Conservation (phyloP, 129 eudicot genomes). For the Flaveria bidentis region DNA sequence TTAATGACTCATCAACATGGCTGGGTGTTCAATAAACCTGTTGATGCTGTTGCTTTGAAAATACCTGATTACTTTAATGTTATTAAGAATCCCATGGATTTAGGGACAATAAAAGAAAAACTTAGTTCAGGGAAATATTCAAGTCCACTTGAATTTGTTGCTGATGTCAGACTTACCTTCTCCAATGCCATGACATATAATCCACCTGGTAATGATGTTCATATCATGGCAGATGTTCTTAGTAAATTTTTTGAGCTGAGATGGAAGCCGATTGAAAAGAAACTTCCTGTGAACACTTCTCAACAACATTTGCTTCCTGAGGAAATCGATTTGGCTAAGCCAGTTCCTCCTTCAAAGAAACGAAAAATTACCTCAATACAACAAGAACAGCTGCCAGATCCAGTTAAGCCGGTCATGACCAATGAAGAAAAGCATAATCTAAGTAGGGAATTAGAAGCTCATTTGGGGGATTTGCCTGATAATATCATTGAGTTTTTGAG, state of each 20-base stretch:
- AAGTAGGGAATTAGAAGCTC: constrained; percentile 59
- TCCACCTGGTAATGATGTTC: constrained; percentile 69
- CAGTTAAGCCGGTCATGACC: constrained; percentile 48
- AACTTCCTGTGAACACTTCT: constrained; percentile 40
- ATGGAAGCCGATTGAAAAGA: constrained; percentile 74
- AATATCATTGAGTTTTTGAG: constrained; percentile 57
- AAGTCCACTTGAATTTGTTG: constrained; percentile 58
- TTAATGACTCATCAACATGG: constrained; percentile 64
- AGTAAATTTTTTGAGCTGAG: constrained; percentile 57
- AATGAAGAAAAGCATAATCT: constrained; percentile 59
- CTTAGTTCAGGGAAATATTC: constrained; percentile 48
- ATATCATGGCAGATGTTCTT: constrained; percentile 64
- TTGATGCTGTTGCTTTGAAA: constrained; percentile 67
- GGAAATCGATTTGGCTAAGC: constrained; percentile 48
- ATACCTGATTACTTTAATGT: constrained; percentile 78
- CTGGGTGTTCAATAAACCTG: constrained; percentile 77
- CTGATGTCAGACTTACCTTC: constrained; percentile 79
- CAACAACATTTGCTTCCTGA: constrained; percentile 29
- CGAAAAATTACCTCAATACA: constrained; percentile 48
- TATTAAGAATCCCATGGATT: constrained; percentile 82
- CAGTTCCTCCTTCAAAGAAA: constrained; percentile 54
- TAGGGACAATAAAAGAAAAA: constrained; percentile 75
- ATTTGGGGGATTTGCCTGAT: constrained; percentile 58
- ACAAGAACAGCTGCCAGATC: constrained; percentile 43
- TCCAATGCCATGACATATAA: constrained; percentile 86